phyloP scores from a whole-genome alignment of 352 stramenopile genomes.

The Globisporangium takayamanum region DNA sequence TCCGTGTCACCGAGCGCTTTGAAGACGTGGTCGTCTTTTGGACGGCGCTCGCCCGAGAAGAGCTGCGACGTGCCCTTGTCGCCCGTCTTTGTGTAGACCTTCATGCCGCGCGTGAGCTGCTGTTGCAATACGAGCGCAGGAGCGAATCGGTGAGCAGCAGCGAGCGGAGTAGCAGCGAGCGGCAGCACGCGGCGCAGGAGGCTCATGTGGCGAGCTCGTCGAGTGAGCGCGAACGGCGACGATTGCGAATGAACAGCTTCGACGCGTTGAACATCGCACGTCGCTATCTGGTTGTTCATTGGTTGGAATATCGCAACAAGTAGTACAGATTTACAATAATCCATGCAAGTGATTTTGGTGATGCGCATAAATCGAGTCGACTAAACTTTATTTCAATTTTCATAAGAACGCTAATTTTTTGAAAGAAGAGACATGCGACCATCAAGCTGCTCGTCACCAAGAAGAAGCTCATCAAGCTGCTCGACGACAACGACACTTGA shows the following conservation, averaged over 20 bases:
- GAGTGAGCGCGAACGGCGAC: background rate
- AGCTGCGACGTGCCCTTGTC: conserved; percentile 91
- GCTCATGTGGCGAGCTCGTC: background rate
- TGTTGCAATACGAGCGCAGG: background rate
- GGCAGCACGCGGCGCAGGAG: background rate
- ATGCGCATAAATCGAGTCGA: background rate
- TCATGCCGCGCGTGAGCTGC: conserved; percentile 38
- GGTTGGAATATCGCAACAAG: background rate
- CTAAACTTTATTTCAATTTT: background rate
- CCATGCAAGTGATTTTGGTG: no score
- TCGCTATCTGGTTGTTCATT: background rate
- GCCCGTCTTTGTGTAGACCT: conserved; percentile 91
- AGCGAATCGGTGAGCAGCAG: background rate
- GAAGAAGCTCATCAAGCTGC: background rate
- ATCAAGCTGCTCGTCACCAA: background rate
- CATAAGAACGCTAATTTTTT: background rate
- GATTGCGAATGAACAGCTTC: no score
- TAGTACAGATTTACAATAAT: no score
- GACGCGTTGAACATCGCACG: background rate
- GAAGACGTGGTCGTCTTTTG: conserved; percentile 86
- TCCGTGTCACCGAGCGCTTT: conserved; percentile 88
- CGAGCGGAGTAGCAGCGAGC: background rate
- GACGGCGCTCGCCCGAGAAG: conserved; percentile 84
- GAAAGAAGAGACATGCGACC: background rate
- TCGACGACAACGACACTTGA: background rate